A percentile compares a stretch with the other conserved stretches of the same genome.
These are phyloP conservation scores for Hydnomerulius pinastri DNA, from an alignment of 768 basidiomycete genomes.

Conservation along the genomic window DNA sequence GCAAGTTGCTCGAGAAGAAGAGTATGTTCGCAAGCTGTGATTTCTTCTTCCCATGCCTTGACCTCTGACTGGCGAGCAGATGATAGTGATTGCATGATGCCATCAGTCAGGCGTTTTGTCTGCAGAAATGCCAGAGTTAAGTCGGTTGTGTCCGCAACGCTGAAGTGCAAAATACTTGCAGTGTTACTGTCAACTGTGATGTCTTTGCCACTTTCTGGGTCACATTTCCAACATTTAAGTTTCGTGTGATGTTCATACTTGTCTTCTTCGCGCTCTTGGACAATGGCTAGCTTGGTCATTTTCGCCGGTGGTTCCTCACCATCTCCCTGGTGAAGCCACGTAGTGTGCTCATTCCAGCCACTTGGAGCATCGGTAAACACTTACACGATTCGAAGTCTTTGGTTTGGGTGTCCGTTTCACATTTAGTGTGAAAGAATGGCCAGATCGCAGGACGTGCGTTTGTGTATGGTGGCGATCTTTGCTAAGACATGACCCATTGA, in stretches of 20 bases:
- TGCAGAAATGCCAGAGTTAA: slow-evolving; percentile 20
- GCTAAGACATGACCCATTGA: slow-evolving; percentile 87
- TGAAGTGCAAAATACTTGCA: slow-evolving; percentile 21
- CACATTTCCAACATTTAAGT: slow-evolving; percentile 79
- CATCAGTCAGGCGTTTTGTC: slow-evolving; percentile 60
- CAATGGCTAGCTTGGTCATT: slow-evolving; percentile 87
- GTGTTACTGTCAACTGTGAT: slow-evolving; percentile 40
- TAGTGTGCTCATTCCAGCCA: not conserved
- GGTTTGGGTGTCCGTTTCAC: slow-evolving; percentile 69
- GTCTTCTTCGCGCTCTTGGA: slow-evolving; percentile 86
- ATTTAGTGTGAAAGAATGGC: slow-evolving; percentile 79
- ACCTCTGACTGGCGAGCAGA: slow-evolving; percentile 93
- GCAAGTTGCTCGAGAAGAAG: slow-evolving; percentile 50
- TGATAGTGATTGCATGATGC: slow-evolving; percentile 78
- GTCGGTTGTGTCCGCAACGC: not conserved
- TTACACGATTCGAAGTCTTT: slow-evolving; percentile 61
- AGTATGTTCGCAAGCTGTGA: slow-evolving; percentile 82
- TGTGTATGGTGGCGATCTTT: slow-evolving; percentile 67
- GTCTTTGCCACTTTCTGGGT: slow-evolving; percentile 47
- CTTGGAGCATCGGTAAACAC: slow-evolving; percentile 29
- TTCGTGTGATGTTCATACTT: slow-evolving; percentile 70
- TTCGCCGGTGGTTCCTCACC: slow-evolving; percentile 86
- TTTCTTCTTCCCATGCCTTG: slow-evolving; percentile 98
- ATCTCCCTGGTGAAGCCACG: slow-evolving; percentile 48
- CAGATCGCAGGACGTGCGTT: slow-evolving; percentile 69